phyloP scores from a whole-genome alignment of 768 basidiomycete genomes.

The Nevesoporus exiguus region DNA sequence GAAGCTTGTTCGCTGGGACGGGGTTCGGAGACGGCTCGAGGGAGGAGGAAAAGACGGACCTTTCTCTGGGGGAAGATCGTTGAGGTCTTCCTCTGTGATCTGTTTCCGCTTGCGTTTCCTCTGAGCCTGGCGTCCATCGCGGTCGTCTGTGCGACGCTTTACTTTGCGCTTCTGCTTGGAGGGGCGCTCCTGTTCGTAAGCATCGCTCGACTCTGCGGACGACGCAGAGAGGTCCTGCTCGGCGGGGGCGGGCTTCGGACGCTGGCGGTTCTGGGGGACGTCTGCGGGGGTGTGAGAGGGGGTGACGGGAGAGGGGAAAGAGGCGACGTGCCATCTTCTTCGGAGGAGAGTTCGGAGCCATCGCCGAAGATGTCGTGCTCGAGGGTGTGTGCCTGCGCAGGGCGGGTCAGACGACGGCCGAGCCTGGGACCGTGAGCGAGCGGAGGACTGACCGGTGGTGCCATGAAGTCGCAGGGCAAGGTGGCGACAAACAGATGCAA shows the following conservation, averaged over 20 bases:
- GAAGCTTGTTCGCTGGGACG: slow-evolving; percentile 63
- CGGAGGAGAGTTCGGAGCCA: slow-evolving; percentile 79
- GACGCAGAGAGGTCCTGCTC: slow-evolving; percentile 36
- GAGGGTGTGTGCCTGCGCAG: slow-evolving; percentile 34
- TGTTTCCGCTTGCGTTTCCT: slow-evolving; percentile 61
- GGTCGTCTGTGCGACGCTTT: slow-evolving; percentile 43
- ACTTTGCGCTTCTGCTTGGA: slow-evolving; percentile 23
- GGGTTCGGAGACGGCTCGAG: neutral
- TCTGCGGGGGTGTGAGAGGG: slow-evolving; percentile 31
- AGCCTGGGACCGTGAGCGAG: too few relatives aligned
- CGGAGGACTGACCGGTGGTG: slow-evolving; percentile 6
- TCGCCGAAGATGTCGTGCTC: slow-evolving; percentile 80
- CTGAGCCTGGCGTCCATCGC: slow-evolving; percentile 34
- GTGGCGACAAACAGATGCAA: slow-evolving; percentile 12
- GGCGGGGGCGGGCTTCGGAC: slow-evolving; percentile 28
- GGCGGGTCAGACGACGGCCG: too few relatives aligned
- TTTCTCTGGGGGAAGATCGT: slow-evolving; percentile 71
- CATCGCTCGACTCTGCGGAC: slow-evolving; percentile 47
- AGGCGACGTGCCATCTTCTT: slow-evolving; percentile 51
- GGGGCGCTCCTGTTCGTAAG: slow-evolving; percentile 43
- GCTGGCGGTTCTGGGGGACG: slow-evolving; percentile 41
- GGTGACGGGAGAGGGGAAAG: neutral
- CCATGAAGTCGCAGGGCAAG: slow-evolving; percentile 9
- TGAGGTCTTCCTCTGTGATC: slow-evolving; percentile 62
- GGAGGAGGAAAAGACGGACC: slow-evolving; percentile 41